Conservation (phyloP, 345 rosid species). For the Eucalyptus tenuipes region DNA sequence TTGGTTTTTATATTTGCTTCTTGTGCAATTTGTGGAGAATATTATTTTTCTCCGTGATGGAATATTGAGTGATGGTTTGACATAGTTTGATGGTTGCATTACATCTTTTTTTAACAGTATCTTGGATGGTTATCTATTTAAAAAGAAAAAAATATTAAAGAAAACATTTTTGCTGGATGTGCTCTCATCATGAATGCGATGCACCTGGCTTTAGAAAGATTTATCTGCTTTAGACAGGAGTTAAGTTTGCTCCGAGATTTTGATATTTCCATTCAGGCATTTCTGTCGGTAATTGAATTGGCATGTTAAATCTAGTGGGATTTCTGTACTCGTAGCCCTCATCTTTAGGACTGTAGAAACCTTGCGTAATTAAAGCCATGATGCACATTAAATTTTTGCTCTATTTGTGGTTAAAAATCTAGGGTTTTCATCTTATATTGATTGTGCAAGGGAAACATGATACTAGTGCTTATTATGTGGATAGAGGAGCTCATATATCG, state of each 20-base stretch:
- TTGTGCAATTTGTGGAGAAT: too few relatives aligned
- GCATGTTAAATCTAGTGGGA: background rate
- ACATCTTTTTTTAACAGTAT: too few relatives aligned
- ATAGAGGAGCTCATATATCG: background rate
- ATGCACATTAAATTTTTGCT: background rate
- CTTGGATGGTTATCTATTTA: too few relatives aligned
- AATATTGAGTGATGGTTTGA: too few relatives aligned
- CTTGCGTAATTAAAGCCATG: background rate
- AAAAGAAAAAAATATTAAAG: too few relatives aligned
- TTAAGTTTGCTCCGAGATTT: too few relatives aligned
- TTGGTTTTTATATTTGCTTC: too few relatives aligned
- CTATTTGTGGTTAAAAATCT: background rate
- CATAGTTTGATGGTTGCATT: too few relatives aligned
- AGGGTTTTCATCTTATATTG: background rate
- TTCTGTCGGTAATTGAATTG: background rate
- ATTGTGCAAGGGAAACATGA: background rate
- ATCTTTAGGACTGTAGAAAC: background rate
- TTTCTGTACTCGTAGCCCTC: background rate
- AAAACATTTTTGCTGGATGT: too few relatives aligned
- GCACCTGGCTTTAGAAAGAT: too few relatives aligned
- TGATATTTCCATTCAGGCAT: background rate
- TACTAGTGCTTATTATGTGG: background rate
- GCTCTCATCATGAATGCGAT: too few relatives aligned
- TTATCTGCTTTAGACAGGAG: too few relatives aligned
- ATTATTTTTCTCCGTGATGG: accelerated